Base-by-base conservation (phyloP, 345 rosid genomes). In the Citrus australasica region DNA sequence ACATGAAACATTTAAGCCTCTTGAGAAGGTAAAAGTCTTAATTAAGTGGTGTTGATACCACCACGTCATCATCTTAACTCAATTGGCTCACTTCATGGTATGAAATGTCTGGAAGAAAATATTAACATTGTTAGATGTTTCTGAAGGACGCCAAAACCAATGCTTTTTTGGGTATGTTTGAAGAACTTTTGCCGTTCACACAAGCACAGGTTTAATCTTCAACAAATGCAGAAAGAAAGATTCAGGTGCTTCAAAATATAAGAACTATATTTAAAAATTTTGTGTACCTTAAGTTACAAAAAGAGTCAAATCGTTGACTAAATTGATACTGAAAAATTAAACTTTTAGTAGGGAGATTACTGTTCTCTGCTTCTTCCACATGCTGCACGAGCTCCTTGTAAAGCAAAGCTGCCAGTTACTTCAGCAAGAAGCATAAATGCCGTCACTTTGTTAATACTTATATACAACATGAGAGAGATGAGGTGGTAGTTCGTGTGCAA, bases 301-400 rank as follows among this genome's bases (percentile, higher is more conserved):
- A 46, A 46, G 53, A 25, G 11, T 7, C 10, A 42, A 42, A 42
- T 79, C 32, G 75, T 25, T 21, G 46, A 75, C 71, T 51, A 70
- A 62, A 9, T 14, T 21, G 51, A 62, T 46, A 33, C 19, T 42
- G 22, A 14, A 42, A n/a, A 16, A 62, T 35, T 75, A 73, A 69
- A 80, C 59, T 53, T 7, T 7, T 22, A 69, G 64, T 62, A 13
- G 14, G 1, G 28, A 22, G 32, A 30, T 63, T 48, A 35, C 17
- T 1, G n/a, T 58, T 64, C 73, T 62, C 48, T 38, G 65, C 67
- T 53, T 30, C 64, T 76, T 61, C 60, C 40, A 81, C 81, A 68
- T 60, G 74, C 72, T 58, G 17, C 14, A 32, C 11, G 35, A 81
- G 65, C 42, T 66, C 55, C 48, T n/a, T 21, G 51, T 21, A 32